A percentile compares a stretch with the other conserved stretches of the same genome.
phyloP scores from a whole-genome alignment of 176 grass and related monocot genomes.

The Rhynchospora pubera region DNA sequence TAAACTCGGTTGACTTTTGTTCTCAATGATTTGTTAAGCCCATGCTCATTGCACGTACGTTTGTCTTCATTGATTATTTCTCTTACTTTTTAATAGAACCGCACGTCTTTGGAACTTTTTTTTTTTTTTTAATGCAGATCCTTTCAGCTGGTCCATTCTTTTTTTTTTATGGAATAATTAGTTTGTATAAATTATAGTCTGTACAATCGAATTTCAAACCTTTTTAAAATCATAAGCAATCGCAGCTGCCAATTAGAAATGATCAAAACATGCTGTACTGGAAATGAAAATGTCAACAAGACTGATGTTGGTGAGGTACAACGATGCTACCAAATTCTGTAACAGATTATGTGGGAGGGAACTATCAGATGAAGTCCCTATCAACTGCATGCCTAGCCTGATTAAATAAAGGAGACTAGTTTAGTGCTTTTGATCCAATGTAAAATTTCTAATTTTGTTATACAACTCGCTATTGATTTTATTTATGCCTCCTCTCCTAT shows the following conservation, averaged over 20 bases:
- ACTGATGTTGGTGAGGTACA: too few species aligned
- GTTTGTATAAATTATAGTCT: neutral
- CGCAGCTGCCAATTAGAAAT: neutral
- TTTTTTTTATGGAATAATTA: neutral
- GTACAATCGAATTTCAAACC: conserved; percentile 11
- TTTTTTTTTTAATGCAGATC: neutral
- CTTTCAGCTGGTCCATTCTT: neutral
- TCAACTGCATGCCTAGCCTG: neutral
- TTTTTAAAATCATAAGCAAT: conserved; percentile 14
- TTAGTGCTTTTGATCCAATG: neutral
- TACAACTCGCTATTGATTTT: too few species aligned
- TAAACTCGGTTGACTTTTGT: conserved; percentile 8
- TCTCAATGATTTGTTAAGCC: neutral
- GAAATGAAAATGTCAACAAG: too few species aligned
- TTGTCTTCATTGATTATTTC: neutral
- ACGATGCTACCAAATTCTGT: too few species aligned
- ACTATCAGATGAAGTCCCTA: neutral
- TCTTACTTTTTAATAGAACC: neutral
- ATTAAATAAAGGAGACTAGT: neutral
- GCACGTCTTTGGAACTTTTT: neutral
- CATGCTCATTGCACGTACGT: neutral
- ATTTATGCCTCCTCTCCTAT: too few species aligned
- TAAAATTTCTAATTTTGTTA: neutral
- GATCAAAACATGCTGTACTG: neutral
- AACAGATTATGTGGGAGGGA: too few species aligned